These are phyloP conservation scores for Byssoonygena ceratinophila DNA, from an alignment of 2,329 filamentous ascomycete species.

Conservation along the genomic window DNA sequence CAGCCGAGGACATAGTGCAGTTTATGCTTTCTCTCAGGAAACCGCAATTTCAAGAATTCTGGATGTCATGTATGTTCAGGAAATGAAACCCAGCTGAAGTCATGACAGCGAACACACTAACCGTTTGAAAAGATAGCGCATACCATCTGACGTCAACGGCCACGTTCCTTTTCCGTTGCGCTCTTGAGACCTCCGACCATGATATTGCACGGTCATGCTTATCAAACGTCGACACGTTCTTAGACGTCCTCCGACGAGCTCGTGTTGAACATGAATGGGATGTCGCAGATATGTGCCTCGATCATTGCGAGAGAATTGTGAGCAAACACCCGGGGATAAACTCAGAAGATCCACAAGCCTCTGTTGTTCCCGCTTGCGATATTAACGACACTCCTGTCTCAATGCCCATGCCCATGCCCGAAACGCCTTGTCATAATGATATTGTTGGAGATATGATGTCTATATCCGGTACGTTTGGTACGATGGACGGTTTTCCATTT, in stretches of 20 bases:
- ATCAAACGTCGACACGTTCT: conserved; percentile 39
- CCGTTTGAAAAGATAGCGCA: conserved; percentile 33
- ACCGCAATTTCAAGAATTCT: conserved; percentile 43
- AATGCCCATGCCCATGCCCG: conserved; percentile 32
- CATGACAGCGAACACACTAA: background rate
- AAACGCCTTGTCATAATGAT: conserved; percentile 37
- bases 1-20: conserved; percentile 39
- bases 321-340: conserved; percentile 30
- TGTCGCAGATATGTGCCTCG: conserved; percentile 45
- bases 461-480: conserved; percentile 37
- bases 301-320: conserved; percentile 39
- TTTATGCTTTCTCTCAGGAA: conserved; percentile 41
- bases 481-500: conserved; percentile 39
- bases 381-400: conserved; percentile 18
- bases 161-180: conserved; percentile 44
- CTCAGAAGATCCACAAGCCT: conserved; percentile 13
- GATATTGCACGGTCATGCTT: conserved; percentile 39
- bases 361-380: background rate
- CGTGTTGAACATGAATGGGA: conserved; percentile 46
- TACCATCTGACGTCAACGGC: conserved; percentile 46
- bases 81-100: background rate
- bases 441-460: conserved; percentile 41
- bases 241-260: conserved; percentile 39
- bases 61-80: conserved; percentile 40
- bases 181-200: conserved; percentile 41